phyloP scores from a whole-genome alignment of 805 yeast genomes.

The Lipomyces japonicus region DNA sequence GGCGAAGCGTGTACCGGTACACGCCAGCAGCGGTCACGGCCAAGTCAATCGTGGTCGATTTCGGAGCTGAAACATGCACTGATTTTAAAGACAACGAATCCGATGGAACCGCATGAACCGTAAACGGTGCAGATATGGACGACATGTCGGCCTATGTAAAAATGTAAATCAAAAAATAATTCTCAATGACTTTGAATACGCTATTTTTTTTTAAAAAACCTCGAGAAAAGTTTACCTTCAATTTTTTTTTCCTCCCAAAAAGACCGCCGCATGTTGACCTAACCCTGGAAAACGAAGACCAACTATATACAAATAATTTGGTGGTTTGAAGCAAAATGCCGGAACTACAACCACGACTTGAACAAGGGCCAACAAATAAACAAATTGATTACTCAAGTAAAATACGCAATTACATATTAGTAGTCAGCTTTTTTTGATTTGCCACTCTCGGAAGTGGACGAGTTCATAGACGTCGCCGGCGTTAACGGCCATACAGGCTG shows the following conservation, averaged over 20 bases:
- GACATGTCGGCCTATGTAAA: conserved; percentile 6
- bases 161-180: not conserved
- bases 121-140: conserved; percentile 18
- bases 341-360: too few relatives aligned
- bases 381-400: too few relatives aligned
- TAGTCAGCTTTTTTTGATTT: too few relatives aligned
- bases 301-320: too few relatives aligned
- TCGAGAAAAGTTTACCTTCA: not conserved
- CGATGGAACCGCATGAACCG: conserved; percentile 13
- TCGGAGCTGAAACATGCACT: conserved; percentile 18
- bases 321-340: too few relatives aligned
- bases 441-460: too few relatives aligned
- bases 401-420: too few relatives aligned
- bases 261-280: not conserved
- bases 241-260: conserved; percentile 1
- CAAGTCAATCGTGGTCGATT: conserved; percentile 17
- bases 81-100: not conserved
- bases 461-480: too few relatives aligned
- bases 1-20: conserved; percentile 14
- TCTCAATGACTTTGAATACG: not conserved
- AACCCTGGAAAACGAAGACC: not conserved
- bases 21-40: conserved; percentile 21
- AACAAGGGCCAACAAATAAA: too few relatives aligned
- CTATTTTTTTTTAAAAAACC: not conserved
- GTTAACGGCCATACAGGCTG: too few relatives aligned